Evolutionary conservation across 176 grass and related monocot genomes (phyloP).

Genomic region (Oryza glaberrima): DNA sequence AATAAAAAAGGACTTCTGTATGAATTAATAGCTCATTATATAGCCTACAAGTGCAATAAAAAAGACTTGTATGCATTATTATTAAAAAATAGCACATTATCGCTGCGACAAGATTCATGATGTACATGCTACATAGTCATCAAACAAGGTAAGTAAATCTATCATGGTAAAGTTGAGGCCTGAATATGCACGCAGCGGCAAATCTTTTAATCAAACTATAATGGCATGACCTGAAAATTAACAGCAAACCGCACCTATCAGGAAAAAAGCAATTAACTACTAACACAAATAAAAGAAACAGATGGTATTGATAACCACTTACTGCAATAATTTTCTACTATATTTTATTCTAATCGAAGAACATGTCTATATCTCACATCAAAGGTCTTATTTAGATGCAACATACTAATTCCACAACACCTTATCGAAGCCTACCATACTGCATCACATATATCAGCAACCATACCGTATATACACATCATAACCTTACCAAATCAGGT

Average conservation of each 20-base stretch:
- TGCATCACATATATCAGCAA: conserved; percentile 3
- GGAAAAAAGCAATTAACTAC: conserved; percentile 2
- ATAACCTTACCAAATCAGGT: conserved; percentile 31
- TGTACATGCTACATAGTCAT: conserved; percentile 1
- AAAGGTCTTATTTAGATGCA: conserved; percentile 18
- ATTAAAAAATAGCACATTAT: too few relatives aligned
- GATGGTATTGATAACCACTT: background rate
- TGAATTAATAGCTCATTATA: background rate
- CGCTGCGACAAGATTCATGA: background rate
- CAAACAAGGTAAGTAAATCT: background rate
- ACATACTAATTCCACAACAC: background rate
- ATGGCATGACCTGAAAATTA: background rate
- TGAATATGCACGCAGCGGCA: background rate
- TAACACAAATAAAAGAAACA: background rate
- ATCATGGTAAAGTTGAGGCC: background rate
- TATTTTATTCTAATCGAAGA: background rate
- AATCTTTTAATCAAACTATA: conserved; percentile 6
- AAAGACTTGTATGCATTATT: background rate
- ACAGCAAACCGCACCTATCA: background rate
- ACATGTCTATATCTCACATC: background rate
- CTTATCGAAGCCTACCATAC: background rate
- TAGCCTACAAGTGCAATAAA: background rate
- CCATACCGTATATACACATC: conserved; percentile 50
- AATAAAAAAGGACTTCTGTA: background rate
- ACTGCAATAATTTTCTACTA: background rate